These are phyloP conservation scores for Euphrasia arctica DNA, from an alignment of 305 asterid species.

Conservation along the genomic window DNA sequence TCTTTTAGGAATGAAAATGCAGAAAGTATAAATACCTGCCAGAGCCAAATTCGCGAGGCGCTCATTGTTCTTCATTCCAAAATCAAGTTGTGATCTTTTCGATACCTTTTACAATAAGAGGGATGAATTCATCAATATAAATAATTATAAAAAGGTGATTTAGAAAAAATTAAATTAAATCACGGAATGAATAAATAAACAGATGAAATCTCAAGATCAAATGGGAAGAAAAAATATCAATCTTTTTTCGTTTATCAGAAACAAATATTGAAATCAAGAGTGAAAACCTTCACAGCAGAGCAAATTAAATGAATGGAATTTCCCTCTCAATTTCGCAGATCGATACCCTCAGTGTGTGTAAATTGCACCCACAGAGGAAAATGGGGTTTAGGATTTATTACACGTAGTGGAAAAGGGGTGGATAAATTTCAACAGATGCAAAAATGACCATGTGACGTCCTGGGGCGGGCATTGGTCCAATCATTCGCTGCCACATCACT, in stretches of 20 bases:
- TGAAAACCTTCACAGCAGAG: slow-evolving; percentile 20
- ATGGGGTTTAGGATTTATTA: slow-evolving; percentile 22
- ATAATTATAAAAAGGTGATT: neutral
- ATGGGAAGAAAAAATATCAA: neutral
- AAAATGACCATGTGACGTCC: no score
- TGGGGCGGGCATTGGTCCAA: no score
- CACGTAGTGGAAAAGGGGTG: neutral
- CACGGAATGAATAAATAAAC: slow-evolving; percentile 17
- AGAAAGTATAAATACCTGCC: slow-evolving; percentile 51
- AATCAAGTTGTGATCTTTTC: slow-evolving; percentile 17
- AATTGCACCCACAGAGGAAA: slow-evolving; percentile 23
- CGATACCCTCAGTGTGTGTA: slow-evolving; percentile 34
- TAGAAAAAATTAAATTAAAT: neutral
- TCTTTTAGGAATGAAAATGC: neutral
- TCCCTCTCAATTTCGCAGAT: slow-evolving; percentile 29
- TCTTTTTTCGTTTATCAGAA: neutral
- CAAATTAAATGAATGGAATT: slow-evolving; percentile 18
- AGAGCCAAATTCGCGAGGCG: slow-evolving; percentile 75
- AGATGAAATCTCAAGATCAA: slow-evolving; percentile 28
- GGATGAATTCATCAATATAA: slow-evolving; percentile 3
- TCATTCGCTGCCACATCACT: no score
- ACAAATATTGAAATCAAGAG: slow-evolving; percentile 1
- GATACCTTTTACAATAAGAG: slow-evolving; percentile 2
- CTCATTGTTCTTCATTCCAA: slow-evolving; percentile 68
- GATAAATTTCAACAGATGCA: neutral